phyloP scores from a whole-genome alignment of 441 rosid genomes.

The Biscutella laevigata region DNA sequence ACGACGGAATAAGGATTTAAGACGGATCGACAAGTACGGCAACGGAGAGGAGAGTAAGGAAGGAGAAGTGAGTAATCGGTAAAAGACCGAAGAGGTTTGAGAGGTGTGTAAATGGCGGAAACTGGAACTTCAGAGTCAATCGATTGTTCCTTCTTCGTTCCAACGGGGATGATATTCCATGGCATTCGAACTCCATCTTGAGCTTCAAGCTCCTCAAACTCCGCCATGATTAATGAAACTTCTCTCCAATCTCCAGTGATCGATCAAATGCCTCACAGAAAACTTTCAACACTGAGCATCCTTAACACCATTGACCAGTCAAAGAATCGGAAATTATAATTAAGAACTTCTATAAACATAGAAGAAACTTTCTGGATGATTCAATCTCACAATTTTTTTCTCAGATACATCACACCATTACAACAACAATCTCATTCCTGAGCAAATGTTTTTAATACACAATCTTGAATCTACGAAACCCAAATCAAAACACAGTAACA shows the following conservation, averaged over 20 bases:
- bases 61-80: constrained; percentile 48
- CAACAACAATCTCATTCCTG: background rate
- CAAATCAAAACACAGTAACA: constrained; percentile 8
- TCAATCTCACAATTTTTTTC: too few relatives aligned
- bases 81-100: constrained; percentile 36
- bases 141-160: constrained; percentile 50
- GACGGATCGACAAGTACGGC: constrained; percentile 75
- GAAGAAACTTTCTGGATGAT: too few relatives aligned
- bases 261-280: constrained; percentile 14
- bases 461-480: constrained; percentile 1
- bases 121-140: constrained; percentile 64
- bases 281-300: background rate
- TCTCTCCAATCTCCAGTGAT: background rate
- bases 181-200: constrained; percentile 86
- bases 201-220: constrained; percentile 65
- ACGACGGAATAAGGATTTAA: constrained; percentile 76
- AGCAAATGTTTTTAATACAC: constrained; percentile 6
- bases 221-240: constrained; percentile 43
- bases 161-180: constrained; percentile 80
- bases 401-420: background rate
- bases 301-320: too few relatives aligned
- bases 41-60: constrained; percentile 78
- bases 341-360: background rate
- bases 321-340: too few relatives aligned
- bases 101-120: constrained; percentile 71